These are phyloP conservation scores for Tetracladium setigerum DNA, from an alignment of 495 filamentous ascomycete genomes.

Conservation along the genomic window DNA sequence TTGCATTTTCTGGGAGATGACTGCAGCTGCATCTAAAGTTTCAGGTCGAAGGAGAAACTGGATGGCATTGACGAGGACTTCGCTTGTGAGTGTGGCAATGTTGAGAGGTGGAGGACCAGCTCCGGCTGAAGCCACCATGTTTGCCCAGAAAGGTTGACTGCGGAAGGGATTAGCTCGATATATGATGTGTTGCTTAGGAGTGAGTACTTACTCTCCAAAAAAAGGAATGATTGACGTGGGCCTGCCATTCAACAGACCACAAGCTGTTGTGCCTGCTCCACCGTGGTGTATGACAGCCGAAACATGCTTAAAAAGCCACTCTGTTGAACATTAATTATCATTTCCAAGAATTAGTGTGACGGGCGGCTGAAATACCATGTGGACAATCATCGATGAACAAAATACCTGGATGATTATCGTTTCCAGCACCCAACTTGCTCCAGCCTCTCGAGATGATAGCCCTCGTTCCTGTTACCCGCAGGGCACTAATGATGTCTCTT, in stretches of 20 bases:
- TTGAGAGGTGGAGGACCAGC: conserved; percentile 40
- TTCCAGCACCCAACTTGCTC: conserved; percentile 45
- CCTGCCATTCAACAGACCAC: conserved; percentile 42
- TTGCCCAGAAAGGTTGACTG: conserved; percentile 48
- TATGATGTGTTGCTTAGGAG: not conserved
- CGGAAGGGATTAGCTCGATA: conserved; percentile 3
- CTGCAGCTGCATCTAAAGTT: conserved; percentile 3
- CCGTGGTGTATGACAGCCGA: conserved; percentile 55
- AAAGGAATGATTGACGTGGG: conserved; percentile 55
- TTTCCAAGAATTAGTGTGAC: not conserved
- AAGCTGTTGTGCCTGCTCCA: conserved; percentile 57
- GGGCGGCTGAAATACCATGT: conserved; percentile 32
- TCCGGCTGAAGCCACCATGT: conserved; percentile 43
- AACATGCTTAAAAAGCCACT: conserved; percentile 57
- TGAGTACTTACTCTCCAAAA: conserved; percentile 45
- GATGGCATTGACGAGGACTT: conserved; percentile 32
- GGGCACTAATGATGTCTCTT: conserved; percentile 41
- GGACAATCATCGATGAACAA: conserved; percentile 68
- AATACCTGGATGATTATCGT: conserved; percentile 35
- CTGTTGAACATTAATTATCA: conserved; percentile 38
- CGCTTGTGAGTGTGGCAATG: conserved; percentile 33
- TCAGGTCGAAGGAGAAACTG: conserved; percentile 1
- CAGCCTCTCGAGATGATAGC: conserved; percentile 57
- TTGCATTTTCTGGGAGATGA: conserved; percentile 9
- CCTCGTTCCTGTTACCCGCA: conserved; percentile 37